Evolutionary conservation across 352 stramenopile species (phyloP), one percentile per base, ranked within the genome.

Genomic region (Aphanomyces cochlioides): DNA sequence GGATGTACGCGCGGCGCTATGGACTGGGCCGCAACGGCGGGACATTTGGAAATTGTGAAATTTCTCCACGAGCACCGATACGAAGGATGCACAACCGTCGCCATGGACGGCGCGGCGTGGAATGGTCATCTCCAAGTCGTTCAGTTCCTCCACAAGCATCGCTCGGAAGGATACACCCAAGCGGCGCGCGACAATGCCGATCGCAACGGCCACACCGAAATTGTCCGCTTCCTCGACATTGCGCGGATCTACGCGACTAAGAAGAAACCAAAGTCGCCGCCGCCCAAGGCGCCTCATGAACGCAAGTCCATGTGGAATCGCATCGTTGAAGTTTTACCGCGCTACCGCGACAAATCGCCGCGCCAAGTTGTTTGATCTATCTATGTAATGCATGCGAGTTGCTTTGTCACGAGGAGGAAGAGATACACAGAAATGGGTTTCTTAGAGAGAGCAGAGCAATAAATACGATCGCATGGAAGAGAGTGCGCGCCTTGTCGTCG

Each of bases 1-100:
- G 63, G 69, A 0, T 72, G 73, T 39, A 73, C 69, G 5, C n/a
- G 36, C 1, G 45, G 68, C n/a, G 73, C 73, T 34, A 77, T 77
- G 69, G 73, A 77, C 69, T 72, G 50, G 13, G 73, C 73, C 4
- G 73, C 73, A 43, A 61, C 60, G 8, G 40, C 67, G 10, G 73
- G 73, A 19, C 69, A 72, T 36, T 66, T 77, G 2, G 60, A 50
- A 15, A 73, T 75, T 34, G 15, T 77, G 19, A n/a, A 66, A 38
- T 77, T 71, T 50, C 48, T 77, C 12, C 72, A 77, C 36, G 21
- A 67, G 48, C 36, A 76, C n/a, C 48, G 68, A 3, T 53, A 1
- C 0, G 72, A 77, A 21, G 72, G 72, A 28, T 77, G 72, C 39
- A 73, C 58, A 8, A 63, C 63, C 12, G 63, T 47, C 13, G 63